A percentile compares a stretch with the other conserved stretches of the same genome.
These are phyloP conservation scores for Trypanosoma avium DNA, from an alignment of 208 protist genomes.

Conservation along the genomic window DNA sequence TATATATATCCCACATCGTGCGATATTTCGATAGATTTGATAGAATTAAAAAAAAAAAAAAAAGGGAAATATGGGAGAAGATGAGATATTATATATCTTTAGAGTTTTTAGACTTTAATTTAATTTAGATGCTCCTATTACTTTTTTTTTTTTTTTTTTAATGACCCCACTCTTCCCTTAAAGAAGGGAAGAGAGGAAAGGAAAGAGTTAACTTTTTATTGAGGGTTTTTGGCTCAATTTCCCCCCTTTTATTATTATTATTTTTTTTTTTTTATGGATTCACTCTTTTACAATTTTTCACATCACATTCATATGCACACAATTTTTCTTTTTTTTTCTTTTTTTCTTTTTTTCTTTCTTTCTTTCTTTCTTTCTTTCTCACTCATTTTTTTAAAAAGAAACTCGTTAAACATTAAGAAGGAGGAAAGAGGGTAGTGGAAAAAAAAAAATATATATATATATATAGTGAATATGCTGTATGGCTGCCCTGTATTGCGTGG, in stretches of 20 bases:
- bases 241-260: neutral
- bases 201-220: too few relatives aligned
- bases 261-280: neutral
- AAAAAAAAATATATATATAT: neutral
- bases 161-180: too few relatives aligned
- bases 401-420: too few relatives aligned
- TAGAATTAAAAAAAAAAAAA: neutral
- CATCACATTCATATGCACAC: neutral
- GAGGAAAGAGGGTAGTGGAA: neutral
- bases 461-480: constrained; percentile 56
- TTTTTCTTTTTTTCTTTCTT: constrained; percentile 20
- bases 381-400: neutral
- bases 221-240: neutral
- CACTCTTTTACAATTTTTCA: neutral
- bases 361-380: constrained; percentile 21
- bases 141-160: too few relatives aligned
- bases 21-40: constrained; percentile 51
- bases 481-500: constrained; percentile 23
- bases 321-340: neutral
- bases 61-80: neutral
- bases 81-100: too few relatives aligned
- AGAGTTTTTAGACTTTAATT: too few relatives aligned
- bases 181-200: neutral
- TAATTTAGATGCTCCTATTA: too few relatives aligned
- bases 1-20: constrained; percentile 28